Evolutionary conservation across 805 yeast species (phyloP), one percentile per base, ranked within the genome.

Genomic region (Metschnikowia peoriensis): DNA sequence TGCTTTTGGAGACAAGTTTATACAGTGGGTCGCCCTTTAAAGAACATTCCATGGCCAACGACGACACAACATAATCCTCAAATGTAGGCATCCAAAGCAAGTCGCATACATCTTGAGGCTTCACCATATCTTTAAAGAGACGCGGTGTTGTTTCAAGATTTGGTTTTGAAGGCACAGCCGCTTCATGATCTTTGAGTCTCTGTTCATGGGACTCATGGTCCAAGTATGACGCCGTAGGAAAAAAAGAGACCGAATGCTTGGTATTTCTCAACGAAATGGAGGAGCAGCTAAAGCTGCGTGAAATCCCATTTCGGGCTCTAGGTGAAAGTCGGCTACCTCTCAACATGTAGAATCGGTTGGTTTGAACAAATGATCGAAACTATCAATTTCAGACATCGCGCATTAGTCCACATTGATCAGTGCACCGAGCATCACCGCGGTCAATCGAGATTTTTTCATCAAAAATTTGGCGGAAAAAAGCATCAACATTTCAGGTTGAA

Each of bases 71-170:
- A 14, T 65, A 51, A 52, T 74, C 77, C 43, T 65, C 69, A 37
- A 61, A 55, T 7, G 54, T 53, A 0, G 72, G 69, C 10, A 58
- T 61, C 6, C 68, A 59, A n/a, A 70, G 55, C 14, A 71, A 50
- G 50, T 73, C 77, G n/a, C 70, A 65, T 3, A 69, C 61, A 41
- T 63, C 63, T 28, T 68, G 66, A 0, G 79, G 78, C 40, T 65
- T 62, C 14, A 63, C 55, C 42, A 75, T 69, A 34, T 72, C 68
- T 17, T 40, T 42, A 44, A 45, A 57, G 10, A 57, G 48, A 12
- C 42, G 37, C 11, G 17, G 38, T 10, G 38, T 44, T 55, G 63
- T 44, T 4, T 52, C 54, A 22, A 56, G 47, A 2, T 42, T 46
- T 14, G 74, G 73, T 52, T 56, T 63, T 34, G 60, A 46, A 1